Evolutionary conservation across 352 stramenopile genomes (phyloP).

Genomic region (Globisporangium iwayamae): DNA sequence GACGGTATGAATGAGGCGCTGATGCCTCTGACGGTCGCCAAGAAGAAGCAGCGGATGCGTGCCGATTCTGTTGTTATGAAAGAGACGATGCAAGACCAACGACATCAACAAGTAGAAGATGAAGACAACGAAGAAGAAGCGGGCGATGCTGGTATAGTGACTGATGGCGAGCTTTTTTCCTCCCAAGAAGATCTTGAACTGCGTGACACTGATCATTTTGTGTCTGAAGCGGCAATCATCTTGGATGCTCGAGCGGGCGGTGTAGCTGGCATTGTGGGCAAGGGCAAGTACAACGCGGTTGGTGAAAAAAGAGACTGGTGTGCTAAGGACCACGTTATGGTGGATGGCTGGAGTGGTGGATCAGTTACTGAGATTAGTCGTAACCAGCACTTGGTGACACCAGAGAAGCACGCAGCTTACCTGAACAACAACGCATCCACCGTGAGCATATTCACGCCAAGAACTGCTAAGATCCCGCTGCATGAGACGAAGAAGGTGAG

Average conservation of each 20-base stretch:
- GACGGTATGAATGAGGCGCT: constrained; percentile 5
- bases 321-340: background rate
- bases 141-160: constrained; percentile 38
- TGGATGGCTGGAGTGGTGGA: background rate
- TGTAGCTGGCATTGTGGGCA: background rate
- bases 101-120: background rate
- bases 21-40: constrained; percentile 13
- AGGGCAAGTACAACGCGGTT: background rate
- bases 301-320: background rate
- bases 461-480: constrained; percentile 18
- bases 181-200: constrained; percentile 42
- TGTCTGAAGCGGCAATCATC: constrained; percentile 8
- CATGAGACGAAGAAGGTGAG: constrained; percentile 50
- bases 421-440: background rate
- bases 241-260: constrained; percentile 9
- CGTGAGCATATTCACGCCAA: constrained; percentile 5
- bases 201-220: constrained; percentile 7
- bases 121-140: constrained; percentile 7
- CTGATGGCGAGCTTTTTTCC: constrained; percentile 48
- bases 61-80: background rate
- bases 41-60: constrained; percentile 12
- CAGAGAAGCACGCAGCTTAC: constrained; percentile 9
- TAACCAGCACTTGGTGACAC: constrained; percentile 14
- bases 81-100: background rate
- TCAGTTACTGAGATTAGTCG: background rate